These are phyloP conservation scores for Paracoccidioides lutzii DNA, from an alignment of 2,329 filamentous ascomycete genomes.

Conservation along the genomic window DNA sequence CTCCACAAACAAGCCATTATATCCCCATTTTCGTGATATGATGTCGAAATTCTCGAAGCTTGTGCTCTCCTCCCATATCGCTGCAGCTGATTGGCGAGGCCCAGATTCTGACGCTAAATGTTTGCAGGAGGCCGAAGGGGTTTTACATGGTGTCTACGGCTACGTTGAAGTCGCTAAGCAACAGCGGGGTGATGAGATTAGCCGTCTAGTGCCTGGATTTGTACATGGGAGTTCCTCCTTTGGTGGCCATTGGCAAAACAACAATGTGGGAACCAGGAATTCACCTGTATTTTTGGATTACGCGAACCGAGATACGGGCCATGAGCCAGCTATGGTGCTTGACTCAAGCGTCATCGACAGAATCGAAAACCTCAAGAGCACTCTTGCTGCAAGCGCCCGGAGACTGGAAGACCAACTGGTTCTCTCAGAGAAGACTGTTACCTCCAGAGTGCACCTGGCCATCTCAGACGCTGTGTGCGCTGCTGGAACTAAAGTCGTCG, in stretches of 20 bases:
- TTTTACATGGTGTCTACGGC: constrained; percentile 83
- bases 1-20: constrained; percentile 90
- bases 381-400: constrained; percentile 73
- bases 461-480: constrained; percentile 73
- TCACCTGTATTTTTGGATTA: constrained; percentile 67
- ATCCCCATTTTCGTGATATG: constrained; percentile 96
- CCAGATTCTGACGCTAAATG: constrained; percentile 92
- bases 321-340: constrained; percentile 60
- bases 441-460: constrained; percentile 60
- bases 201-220: constrained; percentile 85
- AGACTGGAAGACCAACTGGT: constrained; percentile 75
- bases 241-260: constrained; percentile 76
- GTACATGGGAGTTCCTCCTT: constrained; percentile 62
- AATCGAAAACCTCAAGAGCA: constrained; percentile 72
- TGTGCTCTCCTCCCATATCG: constrained; percentile 94
- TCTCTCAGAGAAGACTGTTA: constrained; percentile 68
- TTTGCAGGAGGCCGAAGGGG: constrained; percentile 91
- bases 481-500: constrained; percentile 65
- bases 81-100: constrained; percentile 88
- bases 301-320: constrained; percentile 54
- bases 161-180: constrained; percentile 93
- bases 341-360: constrained; percentile 68
- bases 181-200: constrained; percentile 85
- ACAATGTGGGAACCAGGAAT: constrained; percentile 50
- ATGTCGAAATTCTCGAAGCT: constrained; percentile 99